phyloP scores from a whole-genome alignment of 2,329 filamentous ascomycete genomes.

The Escovopsis sp. region DNA sequence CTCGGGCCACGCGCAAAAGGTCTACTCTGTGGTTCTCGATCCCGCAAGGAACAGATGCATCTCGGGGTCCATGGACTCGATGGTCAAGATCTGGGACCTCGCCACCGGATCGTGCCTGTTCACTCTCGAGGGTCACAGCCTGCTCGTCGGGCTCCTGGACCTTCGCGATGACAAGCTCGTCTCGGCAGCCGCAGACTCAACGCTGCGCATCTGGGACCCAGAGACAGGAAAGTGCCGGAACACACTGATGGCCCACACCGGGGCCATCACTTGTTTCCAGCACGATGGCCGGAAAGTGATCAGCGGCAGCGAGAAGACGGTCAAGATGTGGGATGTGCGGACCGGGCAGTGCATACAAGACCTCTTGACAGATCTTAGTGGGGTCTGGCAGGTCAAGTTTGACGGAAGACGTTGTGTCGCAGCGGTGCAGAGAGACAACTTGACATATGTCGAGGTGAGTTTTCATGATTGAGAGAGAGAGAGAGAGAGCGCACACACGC shows the following conservation, averaged over 20 bases:
- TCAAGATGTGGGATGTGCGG: slow-evolving; percentile 97
- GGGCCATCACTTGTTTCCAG: slow-evolving; percentile 96
- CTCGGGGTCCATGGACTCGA: slow-evolving; percentile 94
- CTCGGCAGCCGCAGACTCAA: slow-evolving; percentile 89
- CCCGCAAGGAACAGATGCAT: slow-evolving; percentile 88
- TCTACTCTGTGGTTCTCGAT: slow-evolving; percentile 93
- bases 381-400: slow-evolving; percentile 99
- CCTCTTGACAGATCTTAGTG: slow-evolving; percentile 78
- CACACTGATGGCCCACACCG: slow-evolving; percentile 83
- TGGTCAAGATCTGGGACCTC: slow-evolving; percentile 95
- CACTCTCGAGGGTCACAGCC: slow-evolving; percentile 83
- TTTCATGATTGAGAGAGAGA: no score
- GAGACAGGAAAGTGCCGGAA: slow-evolving; percentile 83
- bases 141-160: slow-evolving; percentile 83
- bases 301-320: slow-evolving; percentile 81
- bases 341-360: slow-evolving; percentile 89
- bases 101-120: slow-evolving; percentile 72
- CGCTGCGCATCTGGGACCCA: slow-evolving; percentile 91
- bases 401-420: slow-evolving; percentile 91
- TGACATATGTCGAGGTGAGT: slow-evolving; percentile 91
- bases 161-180: slow-evolving; percentile 81
- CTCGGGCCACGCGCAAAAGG: slow-evolving; percentile 78
- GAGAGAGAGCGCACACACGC: no score
- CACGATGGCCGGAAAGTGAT: slow-evolving; percentile 96
- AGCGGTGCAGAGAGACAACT: slow-evolving; percentile 78